Percentiles rank a stretch among this genome's conserved stretches.
phyloP scores from a whole-genome alignment of 208 protist species.

The Wallacemonas collosoma region DNA sequence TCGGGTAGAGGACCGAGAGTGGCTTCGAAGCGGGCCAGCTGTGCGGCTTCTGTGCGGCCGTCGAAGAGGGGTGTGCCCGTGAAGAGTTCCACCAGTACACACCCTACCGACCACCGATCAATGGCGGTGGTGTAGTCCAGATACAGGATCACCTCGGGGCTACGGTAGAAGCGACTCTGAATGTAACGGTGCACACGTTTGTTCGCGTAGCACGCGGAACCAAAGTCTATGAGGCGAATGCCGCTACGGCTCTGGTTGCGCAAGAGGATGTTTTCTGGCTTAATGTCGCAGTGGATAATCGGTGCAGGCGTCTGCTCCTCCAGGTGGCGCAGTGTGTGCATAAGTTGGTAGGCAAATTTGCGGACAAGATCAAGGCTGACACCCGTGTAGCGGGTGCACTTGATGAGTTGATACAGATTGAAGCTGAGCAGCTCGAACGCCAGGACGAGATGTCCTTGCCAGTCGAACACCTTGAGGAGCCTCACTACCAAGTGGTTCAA shows the following conservation, averaged over 20 bases:
- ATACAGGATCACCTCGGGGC: slow-evolving; percentile 97
- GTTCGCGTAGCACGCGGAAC: slow-evolving; percentile 94
- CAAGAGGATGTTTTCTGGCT: slow-evolving; percentile 96
- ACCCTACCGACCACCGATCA: slow-evolving; percentile 99
- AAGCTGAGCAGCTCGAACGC: slow-evolving; percentile 97
- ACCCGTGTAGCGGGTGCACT: slow-evolving; percentile 88
- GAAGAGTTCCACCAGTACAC: slow-evolving; percentile 98
- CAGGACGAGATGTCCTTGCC: slow-evolving; percentile 95
- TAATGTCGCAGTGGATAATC: slow-evolving; percentile 99
- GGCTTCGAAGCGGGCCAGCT: slow-evolving; percentile 94
- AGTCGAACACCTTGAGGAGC: slow-evolving; percentile 88
- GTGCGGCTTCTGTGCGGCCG: slow-evolving; percentile 94
- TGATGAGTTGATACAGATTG: slow-evolving; percentile 97
- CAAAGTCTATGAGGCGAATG: slow-evolving; percentile 98
- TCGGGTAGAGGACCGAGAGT: slow-evolving; percentile 68
- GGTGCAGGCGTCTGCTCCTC: slow-evolving; percentile 81
- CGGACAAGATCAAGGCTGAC: slow-evolving; percentile 82
- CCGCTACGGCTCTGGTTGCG: slow-evolving; percentile 84
- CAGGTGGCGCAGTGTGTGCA: slow-evolving; percentile 89
- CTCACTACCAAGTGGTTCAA: slow-evolving; percentile 82
- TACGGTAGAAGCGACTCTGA: slow-evolving; percentile 98
- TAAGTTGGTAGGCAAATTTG: slow-evolving; percentile 96
- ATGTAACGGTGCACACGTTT: slow-evolving; percentile 97
- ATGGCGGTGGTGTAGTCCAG: slow-evolving; percentile 94
- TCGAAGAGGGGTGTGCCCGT: slow-evolving; percentile 97